Base-by-base conservation (phyloP, 2,329 filamentous ascomycete genomes). In the Diaporthe australafricana region DNA sequence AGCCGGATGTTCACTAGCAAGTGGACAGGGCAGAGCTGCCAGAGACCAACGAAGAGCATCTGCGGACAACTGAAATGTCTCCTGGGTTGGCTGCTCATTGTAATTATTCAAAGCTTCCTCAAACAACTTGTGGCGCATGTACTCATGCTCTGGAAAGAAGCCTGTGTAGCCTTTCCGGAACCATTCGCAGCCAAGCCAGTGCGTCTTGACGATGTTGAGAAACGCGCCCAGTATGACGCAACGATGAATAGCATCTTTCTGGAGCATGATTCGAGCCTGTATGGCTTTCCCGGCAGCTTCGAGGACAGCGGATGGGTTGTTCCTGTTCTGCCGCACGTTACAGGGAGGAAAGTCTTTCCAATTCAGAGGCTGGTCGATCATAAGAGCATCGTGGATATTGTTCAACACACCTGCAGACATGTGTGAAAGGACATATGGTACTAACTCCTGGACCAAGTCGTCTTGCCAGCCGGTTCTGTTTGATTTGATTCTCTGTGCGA, bases 121-220 rank as follows among this genome's bases (percentile, higher is more conserved):
- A 16, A 53, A 40, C 6, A 67, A 9, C 8, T 53, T 32, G 11
- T 67, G 48, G 20, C 35, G 32, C 63, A 40, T 1, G 9, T 30
- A 67, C 17, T 30, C n/a, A 20, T 55, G 38, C 63, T 67, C 63
- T 1, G 48, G 63, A 22, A 67, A 55, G 35, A 14, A 17, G 2
- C 35, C 63, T 16, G 12, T 9, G 17, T 22, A 20, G 11, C 25
- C 63, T 16, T 20, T 32, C 11, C 35, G 35, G 9, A 42, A 67
- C 35, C 22, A 40, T 8, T 67, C 63, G 30, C 63, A 67, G 9
- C 17, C 35, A 7, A 16, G 35, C 63, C 63, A 67, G 48, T 40
- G 48, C 16, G 11, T 1, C 63, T 45, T 53, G 45, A 67, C n/a
- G 17, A 55, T 7, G 11, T 53, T 67, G 32, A 67, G 50, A 3